Percentiles rank a stretch among this genome's conserved stretches.
Conservation (phyloP, 2,329 filamentous ascomycete genomes). For the Metarhizium guizhouense region DNA sequence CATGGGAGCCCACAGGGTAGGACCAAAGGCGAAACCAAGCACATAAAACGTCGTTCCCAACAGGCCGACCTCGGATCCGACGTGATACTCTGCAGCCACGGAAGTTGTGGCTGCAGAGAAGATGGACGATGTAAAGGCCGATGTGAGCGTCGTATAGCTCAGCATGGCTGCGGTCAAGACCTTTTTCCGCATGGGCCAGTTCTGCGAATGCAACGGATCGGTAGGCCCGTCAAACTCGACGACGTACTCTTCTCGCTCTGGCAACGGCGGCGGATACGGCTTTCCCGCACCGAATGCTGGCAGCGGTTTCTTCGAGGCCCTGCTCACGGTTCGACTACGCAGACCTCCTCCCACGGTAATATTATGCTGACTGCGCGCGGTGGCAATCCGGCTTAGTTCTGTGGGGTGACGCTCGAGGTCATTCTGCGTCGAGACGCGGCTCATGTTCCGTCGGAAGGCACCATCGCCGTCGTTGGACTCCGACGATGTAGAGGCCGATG, state of each 20-base stretch:
- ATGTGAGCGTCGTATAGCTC: constrained; percentile 62
- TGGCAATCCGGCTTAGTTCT: constrained; percentile 62
- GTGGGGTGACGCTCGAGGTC: constrained; percentile 64
- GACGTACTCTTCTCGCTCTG: constrained; percentile 66
- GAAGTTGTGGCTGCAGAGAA: constrained; percentile 57
- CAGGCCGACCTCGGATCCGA: constrained; percentile 52
- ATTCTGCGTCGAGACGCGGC: constrained; percentile 52
- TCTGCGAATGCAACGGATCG: constrained; percentile 79
- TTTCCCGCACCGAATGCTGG: constrained; percentile 68
- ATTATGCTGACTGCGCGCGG: constrained; percentile 60
- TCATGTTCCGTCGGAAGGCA: constrained; percentile 39
- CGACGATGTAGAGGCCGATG: constrained; percentile 40
- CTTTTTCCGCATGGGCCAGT: constrained; percentile 78
- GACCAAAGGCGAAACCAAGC: constrained; percentile 63
- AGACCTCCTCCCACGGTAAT: constrained; percentile 55
- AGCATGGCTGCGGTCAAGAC: constrained; percentile 57
- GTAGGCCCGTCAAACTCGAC: constrained; percentile 78
- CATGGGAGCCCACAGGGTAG: constrained; percentile 63
- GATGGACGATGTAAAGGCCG: constrained; percentile 66
- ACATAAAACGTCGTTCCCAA: constrained; percentile 62
- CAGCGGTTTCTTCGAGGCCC: constrained; percentile 48
- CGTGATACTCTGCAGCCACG: constrained; percentile 49
- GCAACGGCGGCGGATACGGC: constrained; percentile 60
- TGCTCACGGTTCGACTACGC: constrained; percentile 27
- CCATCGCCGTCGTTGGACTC: constrained; percentile 29